Base-by-base conservation (phyloP, 73 alveolate species). In the Stentor coeruleus region DNA sequence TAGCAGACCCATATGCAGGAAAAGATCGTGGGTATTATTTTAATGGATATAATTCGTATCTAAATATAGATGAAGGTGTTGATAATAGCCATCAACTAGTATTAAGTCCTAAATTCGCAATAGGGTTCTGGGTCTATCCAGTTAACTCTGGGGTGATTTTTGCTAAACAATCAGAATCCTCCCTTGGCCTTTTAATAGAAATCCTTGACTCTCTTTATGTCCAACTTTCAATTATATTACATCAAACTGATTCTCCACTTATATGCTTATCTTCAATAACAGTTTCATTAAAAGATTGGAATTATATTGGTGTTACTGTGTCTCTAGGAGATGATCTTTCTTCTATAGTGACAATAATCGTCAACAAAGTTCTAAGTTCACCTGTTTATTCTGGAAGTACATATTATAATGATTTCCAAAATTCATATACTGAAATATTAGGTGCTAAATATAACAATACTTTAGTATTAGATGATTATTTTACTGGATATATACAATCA, bases 1-100 rank as follows among this genome's bases (percentile, higher is more conserved):
- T 15, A 20, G 79, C n/a, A 20, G 79, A 66, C 37, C 79, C 79
- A 28, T 66, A 66, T 66, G 79, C 79, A 1, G 79, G 40, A 11
- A 0, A 20, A 11, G 79, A 66, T 66, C n/a, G 79, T 28, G 79
- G 79, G 37, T 66, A 66, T 31, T 66, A 20, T 31, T 66, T 26
- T 66, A 66, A 20, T 11, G 79, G 79, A 0, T 66, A 20, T 11
- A 26, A 20, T 20, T 66, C 79, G n/a, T 20, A 20, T 2, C n/a
- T 33, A 15, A 20, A 66, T 1, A 28, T 66, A 14, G 79, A 28
- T 0, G 33, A 37, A 26, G 33, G 37, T 66, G n/a, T 40, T 1
- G 37, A 66, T 66, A 66, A 66, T 33, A 66, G 33, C 33, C 14
- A 20, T 20, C 79, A 66, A 31, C 79, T 66, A 2, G 79, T 66